Evolutionary conservation across 1,284 basidiomycete genomes (phyloP).

Genomic region (Tausonia pullulans): DNA sequence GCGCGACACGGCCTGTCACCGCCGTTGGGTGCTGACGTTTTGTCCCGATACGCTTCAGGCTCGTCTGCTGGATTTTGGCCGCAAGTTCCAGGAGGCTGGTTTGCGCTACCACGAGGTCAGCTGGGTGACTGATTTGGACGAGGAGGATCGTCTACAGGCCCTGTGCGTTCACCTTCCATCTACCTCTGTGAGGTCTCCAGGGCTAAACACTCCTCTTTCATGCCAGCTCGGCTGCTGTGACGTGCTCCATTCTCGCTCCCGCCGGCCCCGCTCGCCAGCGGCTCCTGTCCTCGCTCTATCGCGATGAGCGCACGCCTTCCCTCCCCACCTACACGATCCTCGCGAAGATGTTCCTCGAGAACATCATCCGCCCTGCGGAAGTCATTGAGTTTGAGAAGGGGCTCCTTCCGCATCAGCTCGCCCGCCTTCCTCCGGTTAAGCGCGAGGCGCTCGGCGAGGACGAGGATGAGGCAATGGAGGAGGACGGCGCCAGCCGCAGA

Average conservation of each 20-base stretch:
- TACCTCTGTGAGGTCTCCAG: not conserved
- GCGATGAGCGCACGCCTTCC: slow-evolving; percentile 75
- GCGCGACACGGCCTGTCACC: not conserved
- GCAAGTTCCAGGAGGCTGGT: slow-evolving; percentile 92
- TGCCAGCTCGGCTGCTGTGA: slow-evolving; percentile 72
- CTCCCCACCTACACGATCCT: slow-evolving; percentile 62
- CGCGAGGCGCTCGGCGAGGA: slow-evolving; percentile 39
- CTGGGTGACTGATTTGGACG: slow-evolving; percentile 74
- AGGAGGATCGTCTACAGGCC: slow-evolving; percentile 75
- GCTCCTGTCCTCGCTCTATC: slow-evolving; percentile 77
- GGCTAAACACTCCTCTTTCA: not conserved
- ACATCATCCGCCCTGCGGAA: slow-evolving; percentile 80
- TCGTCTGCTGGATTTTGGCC: slow-evolving; percentile 78
- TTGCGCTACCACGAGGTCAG: slow-evolving; percentile 87
- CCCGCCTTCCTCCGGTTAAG: slow-evolving; percentile 55
- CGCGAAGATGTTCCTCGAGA: slow-evolving; percentile 93
- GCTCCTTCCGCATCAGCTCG: slow-evolving; percentile 84
- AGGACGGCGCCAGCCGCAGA: slow-evolving; percentile 51
- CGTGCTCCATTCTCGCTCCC: slow-evolving; percentile 91
- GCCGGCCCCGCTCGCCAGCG: slow-evolving; percentile 91
- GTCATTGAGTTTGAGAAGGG: slow-evolving; percentile 72
- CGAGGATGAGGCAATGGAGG: slow-evolving; percentile 38
- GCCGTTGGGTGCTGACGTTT: not conserved
- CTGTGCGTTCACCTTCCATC: slow-evolving; percentile 45
- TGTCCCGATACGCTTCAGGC: slow-evolving; percentile 40